These are phyloP conservation scores for Carex sylvatica DNA, from an alignment of 202 grass and related monocot genomes.

Conservation along the genomic window DNA sequence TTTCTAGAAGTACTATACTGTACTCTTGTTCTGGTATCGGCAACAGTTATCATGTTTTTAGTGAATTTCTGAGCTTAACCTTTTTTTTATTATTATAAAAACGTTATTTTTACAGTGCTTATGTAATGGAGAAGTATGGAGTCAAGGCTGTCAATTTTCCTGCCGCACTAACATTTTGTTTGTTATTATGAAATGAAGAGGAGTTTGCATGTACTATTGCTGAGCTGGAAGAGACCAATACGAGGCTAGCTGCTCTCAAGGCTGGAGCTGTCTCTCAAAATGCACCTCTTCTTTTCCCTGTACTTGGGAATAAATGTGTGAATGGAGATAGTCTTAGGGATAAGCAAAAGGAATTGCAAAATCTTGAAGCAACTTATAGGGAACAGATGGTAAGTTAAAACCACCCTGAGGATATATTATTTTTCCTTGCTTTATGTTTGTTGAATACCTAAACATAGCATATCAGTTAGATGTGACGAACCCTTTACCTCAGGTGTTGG, in stretches of 20 bases:
- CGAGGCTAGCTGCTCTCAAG: conserved; percentile 53
- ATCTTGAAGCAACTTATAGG: conserved; percentile 64
- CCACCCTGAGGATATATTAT: not conserved
- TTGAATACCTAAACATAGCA: not conserved
- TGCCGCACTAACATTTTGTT: not conserved
- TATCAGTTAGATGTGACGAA: not conserved
- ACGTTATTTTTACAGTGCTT: not conserved
- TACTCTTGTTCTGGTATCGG: not conserved
- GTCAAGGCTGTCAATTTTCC: not conserved
- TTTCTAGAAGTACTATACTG: not conserved
- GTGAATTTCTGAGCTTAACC: not conserved
- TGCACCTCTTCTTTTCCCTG: conserved; percentile 45
- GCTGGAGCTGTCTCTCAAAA: conserved; percentile 52
- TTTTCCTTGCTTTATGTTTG: conserved; percentile 6
- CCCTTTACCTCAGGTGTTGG: not conserved
- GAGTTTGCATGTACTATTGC: conserved; percentile 54
- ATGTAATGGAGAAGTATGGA: not conserved
- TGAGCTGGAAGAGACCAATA: conserved; percentile 67
- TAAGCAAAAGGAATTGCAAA: conserved; percentile 63
- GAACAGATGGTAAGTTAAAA: conserved; percentile 58
- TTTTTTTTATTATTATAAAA: not conserved
- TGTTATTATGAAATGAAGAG: conserved; percentile 43
- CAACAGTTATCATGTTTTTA: not conserved
- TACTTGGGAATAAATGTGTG: conserved; percentile 51
- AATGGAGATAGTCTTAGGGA: conserved; percentile 54